Base-by-base conservation (phyloP, 805 yeast genomes). In the Candida qinlingensis region DNA sequence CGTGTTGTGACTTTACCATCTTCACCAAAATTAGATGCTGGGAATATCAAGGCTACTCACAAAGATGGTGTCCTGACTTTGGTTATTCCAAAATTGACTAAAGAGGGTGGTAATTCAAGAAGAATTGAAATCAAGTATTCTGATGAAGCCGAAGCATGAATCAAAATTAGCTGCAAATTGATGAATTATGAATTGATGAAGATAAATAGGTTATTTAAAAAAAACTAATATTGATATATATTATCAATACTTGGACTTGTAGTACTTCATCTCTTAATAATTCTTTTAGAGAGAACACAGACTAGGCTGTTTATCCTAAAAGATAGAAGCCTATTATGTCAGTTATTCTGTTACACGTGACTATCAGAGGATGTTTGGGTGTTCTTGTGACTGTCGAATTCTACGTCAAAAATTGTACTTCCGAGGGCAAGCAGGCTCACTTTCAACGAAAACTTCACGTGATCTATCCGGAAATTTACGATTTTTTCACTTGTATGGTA, bases 61-160 rank as follows among this genome's bases (percentile, higher is more conserved):
- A 64, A 67, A 12, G 65, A 74, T 51, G 81, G 81, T 48, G 68
- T 77, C 37, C 62, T 75, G 51, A 62, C 66, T 36, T 61, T 77
- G 49, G 59, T 53, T 6, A 63, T 74, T 39, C 79, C 79, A 54
- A 75, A 75, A 51, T 48, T 67, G 35, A 53, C 54, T 13, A 55
- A 54, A 7, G 61, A 58, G 6, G 52, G 57, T 31, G 38, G 47
- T 26, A 48, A 55, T n/a, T 55, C 64, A 6, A 61, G 56, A 26
- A 61, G 55, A 33, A 66, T 66, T 43, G 66, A 58, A 40, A 61
- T 66, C 44, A 49, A 57, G 37, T 67, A 60, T 19, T 53, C 62
- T 7, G 28, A 19, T 38, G 41, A 38, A 13, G 13, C 11, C 27
- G 26, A 60, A 47, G 52, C 13, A 36, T n/a, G 26, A 19, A 7